Percentiles rank a stretch among this genome's conserved stretches.
Evolutionary conservation across 1,284 basidiomycete genomes (phyloP).

Genomic region (Sanghuangporus weigelae): DNA sequence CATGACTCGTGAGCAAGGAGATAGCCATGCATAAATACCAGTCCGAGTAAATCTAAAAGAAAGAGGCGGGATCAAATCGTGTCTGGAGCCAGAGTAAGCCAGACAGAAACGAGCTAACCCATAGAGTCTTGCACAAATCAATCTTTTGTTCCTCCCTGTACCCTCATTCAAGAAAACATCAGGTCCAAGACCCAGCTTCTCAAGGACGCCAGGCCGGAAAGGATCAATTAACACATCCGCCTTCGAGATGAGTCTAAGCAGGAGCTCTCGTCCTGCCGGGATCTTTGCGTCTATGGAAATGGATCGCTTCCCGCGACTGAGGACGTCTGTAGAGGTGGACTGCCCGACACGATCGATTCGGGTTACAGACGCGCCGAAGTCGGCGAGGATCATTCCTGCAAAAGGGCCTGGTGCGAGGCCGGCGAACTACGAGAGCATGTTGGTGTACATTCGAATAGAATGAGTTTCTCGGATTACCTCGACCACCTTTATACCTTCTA

Average conservation of each 20-base stretch:
- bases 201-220: conserved; percentile 79
- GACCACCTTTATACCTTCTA: conserved; percentile 8
- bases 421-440: conserved; percentile 51
- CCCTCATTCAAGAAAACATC: conserved; percentile 57
- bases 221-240: conserved; percentile 82
- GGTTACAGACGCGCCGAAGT: conserved; percentile 76
- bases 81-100: background rate
- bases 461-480: background rate
- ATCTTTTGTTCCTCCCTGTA: conserved; percentile 47
- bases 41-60: conserved; percentile 50
- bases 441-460: background rate
- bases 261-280: conserved; percentile 50
- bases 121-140: conserved; percentile 62
- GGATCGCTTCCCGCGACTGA: conserved; percentile 72
- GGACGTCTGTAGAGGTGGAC: conserved; percentile 39
- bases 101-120: conserved; percentile 38
- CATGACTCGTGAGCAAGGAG: background rate
- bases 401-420: conserved; percentile 83
- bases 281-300: conserved; percentile 64
- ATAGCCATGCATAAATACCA: conserved; percentile 32
- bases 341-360: conserved; percentile 63
- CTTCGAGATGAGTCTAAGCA: conserved; percentile 53
- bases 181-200: conserved; percentile 73
- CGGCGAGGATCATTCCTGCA: conserved; percentile 74
- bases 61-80: background rate